Evolutionary conservation across 2,329 filamentous ascomycete genomes (phyloP), one percentile per base, ranked within the genome.

Genomic region (Trichoderma semiorbis): DNA sequence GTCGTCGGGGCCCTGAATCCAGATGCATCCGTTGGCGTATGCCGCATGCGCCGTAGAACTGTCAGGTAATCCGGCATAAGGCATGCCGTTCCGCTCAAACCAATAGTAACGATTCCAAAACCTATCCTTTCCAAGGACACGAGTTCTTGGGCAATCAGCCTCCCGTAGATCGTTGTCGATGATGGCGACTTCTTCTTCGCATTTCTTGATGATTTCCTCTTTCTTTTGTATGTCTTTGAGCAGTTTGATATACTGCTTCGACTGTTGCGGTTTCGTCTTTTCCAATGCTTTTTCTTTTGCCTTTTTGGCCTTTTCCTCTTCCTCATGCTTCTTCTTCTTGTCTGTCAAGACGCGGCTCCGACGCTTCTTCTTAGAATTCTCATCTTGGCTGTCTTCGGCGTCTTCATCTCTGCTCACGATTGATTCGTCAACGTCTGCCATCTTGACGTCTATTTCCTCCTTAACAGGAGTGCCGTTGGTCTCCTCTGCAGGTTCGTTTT

Each of bases 21-120:
- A 99, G 71, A 99, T 88, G 72, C 95, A 93, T 10, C 94, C 96
- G 79, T 98, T 99, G 53, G 95, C 95, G 79, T 98, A 99, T 10
- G 89, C 91, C 26, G 95, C 94, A 60, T 90, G 86, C 1, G 94
- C 92, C 1, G 95, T 98, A 18, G 95, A 98, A 80, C 94, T 97
- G 74, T 88, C 89, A 0, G 95, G 95, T 70, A 98, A 86, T 5
- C 96, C 96, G 36, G 88, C 94, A 78, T 95, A 97, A 0, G 96
- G 96, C 95, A 98, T 98, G 28, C 95, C 96, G 78, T 98, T 99
- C 74, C 95, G 92, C 82, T 99, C 96, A 80, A 98, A 98, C 95
- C 96, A 99, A 85, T 97, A 98, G 82, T 98, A 99, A 69, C 95
- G 90, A 81, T 99, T 98, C 90, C 95, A 97, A 85, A 97, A 99